Percentiles rank a stretch among this genome's conserved stretches.
phyloP scores from a whole-genome alignment of 108 stramenopile species.

The Cyclotella sp. region DNA sequence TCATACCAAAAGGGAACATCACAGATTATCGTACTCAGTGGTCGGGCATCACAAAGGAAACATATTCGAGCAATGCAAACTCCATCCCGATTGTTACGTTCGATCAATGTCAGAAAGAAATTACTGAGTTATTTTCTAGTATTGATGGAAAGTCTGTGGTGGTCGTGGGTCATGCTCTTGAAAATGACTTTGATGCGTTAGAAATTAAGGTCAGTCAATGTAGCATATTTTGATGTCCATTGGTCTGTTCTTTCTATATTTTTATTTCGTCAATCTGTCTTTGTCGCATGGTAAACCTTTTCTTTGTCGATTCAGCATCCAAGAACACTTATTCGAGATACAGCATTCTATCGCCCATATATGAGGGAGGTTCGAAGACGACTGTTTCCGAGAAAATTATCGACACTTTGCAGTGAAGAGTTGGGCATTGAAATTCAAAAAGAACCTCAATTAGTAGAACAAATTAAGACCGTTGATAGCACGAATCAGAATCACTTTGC shows the following conservation, averaged over 20 bases:
- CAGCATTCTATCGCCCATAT: conserved; percentile 48
- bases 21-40: conserved; percentile 60
- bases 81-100: conserved; percentile 50
- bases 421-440: conserved; percentile 54
- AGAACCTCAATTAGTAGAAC: conserved; percentile 4
- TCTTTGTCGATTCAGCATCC: too few species aligned
- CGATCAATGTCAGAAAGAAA: conserved; percentile 51
- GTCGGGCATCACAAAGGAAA: conserved; percentile 55
- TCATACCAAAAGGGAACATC: conserved; percentile 47
- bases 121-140: conserved; percentile 42
- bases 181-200: conserved; percentile 61
- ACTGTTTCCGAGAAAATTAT: conserved; percentile 48
- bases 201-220: conserved; percentile 42
- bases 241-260: neutral
- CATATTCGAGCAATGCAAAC: conserved; percentile 11
- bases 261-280: neutral
- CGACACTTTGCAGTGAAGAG: conserved; percentile 48
- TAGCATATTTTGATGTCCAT: neutral
- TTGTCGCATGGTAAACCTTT: neutral
- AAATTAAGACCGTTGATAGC: neutral
- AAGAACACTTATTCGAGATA: conserved; percentile 38
- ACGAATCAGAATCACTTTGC: conserved; percentile 4
- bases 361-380: conserved; percentile 48
- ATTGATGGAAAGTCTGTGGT: conserved; percentile 41
- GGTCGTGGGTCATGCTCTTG: conserved; percentile 55